Conservation (phyloP, 768 basidiomycete species). For the Mycena crocata region DNA sequence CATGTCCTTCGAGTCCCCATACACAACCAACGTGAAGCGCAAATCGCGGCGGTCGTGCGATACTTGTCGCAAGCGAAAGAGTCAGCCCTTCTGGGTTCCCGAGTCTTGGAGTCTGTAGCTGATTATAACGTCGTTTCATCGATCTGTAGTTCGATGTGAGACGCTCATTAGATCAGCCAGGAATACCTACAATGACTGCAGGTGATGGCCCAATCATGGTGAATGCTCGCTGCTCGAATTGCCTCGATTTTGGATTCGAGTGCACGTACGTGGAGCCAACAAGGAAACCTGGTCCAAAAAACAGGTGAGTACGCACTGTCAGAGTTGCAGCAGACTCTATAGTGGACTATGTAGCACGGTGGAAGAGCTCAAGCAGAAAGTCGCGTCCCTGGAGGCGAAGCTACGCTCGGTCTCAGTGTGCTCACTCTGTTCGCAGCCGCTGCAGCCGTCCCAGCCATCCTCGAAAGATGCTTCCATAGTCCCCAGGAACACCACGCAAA, state of each 20-base stretch:
- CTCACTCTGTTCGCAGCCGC: conserved; percentile 20
- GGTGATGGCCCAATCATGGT: conserved; percentile 18
- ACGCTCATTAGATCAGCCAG: neutral
- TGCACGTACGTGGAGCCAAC: conserved; percentile 17
- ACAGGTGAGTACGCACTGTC: neutral
- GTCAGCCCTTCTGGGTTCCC: conserved; percentile 4
- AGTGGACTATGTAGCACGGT: neutral
- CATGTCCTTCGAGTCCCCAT: too few species aligned
- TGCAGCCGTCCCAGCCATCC: conserved; percentile 8
- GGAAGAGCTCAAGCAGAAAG: conserved; percentile 22
- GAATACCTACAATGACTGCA: neutral
- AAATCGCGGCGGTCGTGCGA: conserved; percentile 14
- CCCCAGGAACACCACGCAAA: neutral
- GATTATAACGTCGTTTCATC: too few species aligned
- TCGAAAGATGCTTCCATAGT: neutral
- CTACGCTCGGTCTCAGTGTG: conserved; percentile 20
- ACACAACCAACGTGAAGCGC: too few species aligned
- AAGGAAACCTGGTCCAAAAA: conserved; percentile 18
- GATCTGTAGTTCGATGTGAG: conserved; percentile 28
- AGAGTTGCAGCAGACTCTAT: neutral
- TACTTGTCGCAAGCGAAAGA: conserved; percentile 12
- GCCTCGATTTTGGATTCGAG: neutral
- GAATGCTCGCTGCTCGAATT: conserved; percentile 17
- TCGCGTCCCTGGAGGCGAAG: conserved; percentile 10
- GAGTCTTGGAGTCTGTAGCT: neutral